Conservation (phyloP, 2,329 filamentous ascomycete species). For the Sclerotiophoma versabilis region DNA sequence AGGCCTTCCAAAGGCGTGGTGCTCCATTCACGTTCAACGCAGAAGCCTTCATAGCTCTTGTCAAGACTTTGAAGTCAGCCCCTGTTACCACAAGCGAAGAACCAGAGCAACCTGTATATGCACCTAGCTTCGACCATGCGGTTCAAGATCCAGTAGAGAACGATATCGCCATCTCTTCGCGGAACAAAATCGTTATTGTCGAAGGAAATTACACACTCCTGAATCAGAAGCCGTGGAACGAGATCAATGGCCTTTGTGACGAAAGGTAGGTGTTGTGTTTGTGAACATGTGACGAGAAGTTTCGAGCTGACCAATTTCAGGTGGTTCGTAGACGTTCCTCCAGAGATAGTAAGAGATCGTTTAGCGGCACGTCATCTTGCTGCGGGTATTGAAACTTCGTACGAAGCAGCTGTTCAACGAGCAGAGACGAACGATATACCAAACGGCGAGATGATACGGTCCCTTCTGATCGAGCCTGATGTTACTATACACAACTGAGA, state of each 20-base stretch:
- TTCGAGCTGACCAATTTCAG: conserved; percentile 15
- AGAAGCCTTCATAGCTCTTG: conserved; percentile 26
- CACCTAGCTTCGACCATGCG: conserved; percentile 37
- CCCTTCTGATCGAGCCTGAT: conserved; percentile 27
- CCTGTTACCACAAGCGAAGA: conserved; percentile 25
- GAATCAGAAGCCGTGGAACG: conserved; percentile 27
- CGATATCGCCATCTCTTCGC: conserved; percentile 29
- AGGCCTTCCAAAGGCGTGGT: conserved; percentile 34
- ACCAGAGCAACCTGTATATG: conserved; percentile 24
- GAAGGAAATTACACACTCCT: conserved; percentile 41
- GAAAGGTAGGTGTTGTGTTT: conserved; percentile 23
- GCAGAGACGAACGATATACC: conserved; percentile 37
- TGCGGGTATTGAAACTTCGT: conserved; percentile 32
- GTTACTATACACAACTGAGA: conserved; percentile 28
- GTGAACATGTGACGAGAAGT: background rate
- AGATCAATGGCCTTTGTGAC: conserved; percentile 24
- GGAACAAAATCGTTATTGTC: conserved; percentile 30
- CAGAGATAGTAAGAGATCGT: conserved; percentile 24
- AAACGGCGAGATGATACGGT: conserved; percentile 33
- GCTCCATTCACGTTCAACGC: conserved; percentile 40
- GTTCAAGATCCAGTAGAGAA: conserved; percentile 31
- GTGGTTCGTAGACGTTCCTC: conserved; percentile 36
- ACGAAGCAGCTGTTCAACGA: conserved; percentile 27
- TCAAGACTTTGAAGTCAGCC: conserved; percentile 21
- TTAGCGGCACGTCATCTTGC: conserved; percentile 32